Conservation (phyloP, 2,329 filamentous ascomycete species). For the Aspergillus texensis region DNA sequence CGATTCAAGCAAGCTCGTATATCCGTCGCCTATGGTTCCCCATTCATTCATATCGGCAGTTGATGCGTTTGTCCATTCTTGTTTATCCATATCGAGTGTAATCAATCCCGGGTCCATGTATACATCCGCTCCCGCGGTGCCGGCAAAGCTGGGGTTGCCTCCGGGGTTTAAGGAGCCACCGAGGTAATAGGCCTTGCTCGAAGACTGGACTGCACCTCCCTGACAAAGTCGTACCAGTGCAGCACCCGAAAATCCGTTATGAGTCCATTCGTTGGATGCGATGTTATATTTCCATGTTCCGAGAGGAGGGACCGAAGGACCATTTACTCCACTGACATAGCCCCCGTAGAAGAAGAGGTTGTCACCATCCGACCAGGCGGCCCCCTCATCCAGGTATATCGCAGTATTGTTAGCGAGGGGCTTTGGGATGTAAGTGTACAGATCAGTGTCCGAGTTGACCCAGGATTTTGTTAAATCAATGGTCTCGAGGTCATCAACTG, state of each 20-base stretch:
- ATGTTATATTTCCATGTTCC: conserved; percentile 12
- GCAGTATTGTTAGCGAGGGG: conserved; percentile 10
- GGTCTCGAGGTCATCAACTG: conserved; percentile 9
- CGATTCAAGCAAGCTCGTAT: conserved; percentile 10
- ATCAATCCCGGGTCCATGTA: conserved; percentile 9
- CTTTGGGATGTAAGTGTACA: conserved; percentile 9
- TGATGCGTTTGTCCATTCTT: conserved; percentile 11
- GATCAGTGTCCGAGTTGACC: conserved; percentile 6
- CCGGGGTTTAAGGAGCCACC: conserved; percentile 4
- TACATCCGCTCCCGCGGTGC: conserved; percentile 2
- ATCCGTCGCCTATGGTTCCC: conserved; percentile 10
- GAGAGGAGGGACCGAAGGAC: conserved; percentile 4
- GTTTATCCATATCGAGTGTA: conserved; percentile 1
- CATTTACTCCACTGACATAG: conserved; percentile 1
- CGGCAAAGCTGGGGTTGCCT: conserved; percentile 9
- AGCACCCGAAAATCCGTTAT: conserved; percentile 2
- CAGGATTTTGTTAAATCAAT: conserved; percentile 11
- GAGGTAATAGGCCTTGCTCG: conserved; percentile 11
- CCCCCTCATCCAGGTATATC: conserved; percentile 8
- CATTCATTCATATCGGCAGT: conserved; percentile 7
- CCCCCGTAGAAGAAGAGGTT: conserved; percentile 15
- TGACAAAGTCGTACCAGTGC: conserved; percentile 4
- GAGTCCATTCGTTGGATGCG: conserved; percentile 8
- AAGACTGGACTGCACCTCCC: conserved; percentile 6
- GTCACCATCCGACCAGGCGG: conserved; percentile 3